Evolutionary conservation across 2,329 filamentous ascomycete genomes (phyloP).

Genomic region (Aspergillus tubingensis): DNA sequence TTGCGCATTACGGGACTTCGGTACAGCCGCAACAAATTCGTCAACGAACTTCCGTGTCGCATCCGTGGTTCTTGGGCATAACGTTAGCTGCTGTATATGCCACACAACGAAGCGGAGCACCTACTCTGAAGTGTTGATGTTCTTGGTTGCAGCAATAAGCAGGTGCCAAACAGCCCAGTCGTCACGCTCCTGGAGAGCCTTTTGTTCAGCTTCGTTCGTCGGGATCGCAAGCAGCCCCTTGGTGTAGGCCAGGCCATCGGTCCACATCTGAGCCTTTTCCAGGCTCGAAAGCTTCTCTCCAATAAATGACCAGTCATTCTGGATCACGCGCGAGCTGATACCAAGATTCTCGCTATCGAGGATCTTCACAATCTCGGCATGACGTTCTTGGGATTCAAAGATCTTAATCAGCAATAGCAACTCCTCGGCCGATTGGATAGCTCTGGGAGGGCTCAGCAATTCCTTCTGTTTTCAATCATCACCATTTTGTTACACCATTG

Average conservation of each 20-base stretch:
- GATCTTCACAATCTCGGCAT: conserved; percentile 44
- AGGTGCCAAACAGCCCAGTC: conserved; percentile 52
- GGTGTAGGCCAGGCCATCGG: conserved; percentile 40
- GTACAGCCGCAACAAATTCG: conserved; percentile 34
- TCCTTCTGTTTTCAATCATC: conserved; percentile 40
- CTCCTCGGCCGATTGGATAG: conserved; percentile 51
- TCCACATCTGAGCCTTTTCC: conserved; percentile 42
- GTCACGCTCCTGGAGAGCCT: conserved; percentile 40
- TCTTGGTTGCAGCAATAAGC: conserved; percentile 38
- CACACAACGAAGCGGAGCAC: conserved; percentile 15
- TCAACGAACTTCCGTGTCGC: conserved; percentile 38
- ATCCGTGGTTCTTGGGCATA: conserved; percentile 29
- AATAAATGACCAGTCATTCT: conserved; percentile 48
- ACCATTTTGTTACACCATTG: conserved; percentile 21
- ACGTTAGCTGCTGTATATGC: conserved; percentile 11
- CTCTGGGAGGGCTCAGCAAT: conserved; percentile 42
- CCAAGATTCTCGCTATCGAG: conserved; percentile 47
- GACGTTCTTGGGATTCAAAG: conserved; percentile 43
- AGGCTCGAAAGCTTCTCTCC: conserved; percentile 41
- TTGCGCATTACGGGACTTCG: conserved; percentile 47
- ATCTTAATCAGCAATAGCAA: conserved; percentile 48
- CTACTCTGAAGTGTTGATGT: conserved; percentile 37
- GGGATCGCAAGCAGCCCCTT: conserved; percentile 40
- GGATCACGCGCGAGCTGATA: conserved; percentile 44
- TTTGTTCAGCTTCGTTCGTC: conserved; percentile 31